Percentiles rank a stretch among this genome's conserved stretches.
These are phyloP conservation scores for Betula pendula DNA, from an alignment of 306 rosid species.

Conservation along the genomic window DNA sequence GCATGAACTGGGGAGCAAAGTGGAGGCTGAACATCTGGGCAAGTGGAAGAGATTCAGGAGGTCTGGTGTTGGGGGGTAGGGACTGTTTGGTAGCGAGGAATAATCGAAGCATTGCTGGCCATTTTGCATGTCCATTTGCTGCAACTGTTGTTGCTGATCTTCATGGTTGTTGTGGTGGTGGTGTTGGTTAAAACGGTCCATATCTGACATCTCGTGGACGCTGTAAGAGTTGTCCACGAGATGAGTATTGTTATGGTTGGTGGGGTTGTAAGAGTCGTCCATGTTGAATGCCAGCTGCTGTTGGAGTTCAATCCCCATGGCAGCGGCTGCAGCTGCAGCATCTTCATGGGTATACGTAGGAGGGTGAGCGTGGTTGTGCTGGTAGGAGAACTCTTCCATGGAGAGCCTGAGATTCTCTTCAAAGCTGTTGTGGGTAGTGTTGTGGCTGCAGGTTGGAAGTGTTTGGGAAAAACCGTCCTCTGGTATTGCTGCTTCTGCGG, in stretches of 20 bases:
- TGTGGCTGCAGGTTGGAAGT: conserved; percentile 5
- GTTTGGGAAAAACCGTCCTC: conserved; percentile 28
- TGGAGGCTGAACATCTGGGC: conserved; percentile 60
- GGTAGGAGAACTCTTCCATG: conserved; percentile 54
- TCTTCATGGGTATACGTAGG: conserved; percentile 24
- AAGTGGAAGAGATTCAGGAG: conserved; percentile 71
- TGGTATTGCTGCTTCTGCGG: conserved; percentile 9
- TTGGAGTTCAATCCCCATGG: conserved; percentile 48
- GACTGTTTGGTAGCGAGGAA: conserved; percentile 24
- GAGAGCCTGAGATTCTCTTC: conserved; percentile 51
- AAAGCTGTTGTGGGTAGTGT: conserved; percentile 26
- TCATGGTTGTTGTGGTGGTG: conserved; percentile 29
- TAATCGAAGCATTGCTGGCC: conserved; percentile 37
- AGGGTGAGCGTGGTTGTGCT: conserved; percentile 30
- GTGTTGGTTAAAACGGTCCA: conserved; percentile 33
- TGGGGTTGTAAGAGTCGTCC: conserved; percentile 33
- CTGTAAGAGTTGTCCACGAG: conserved; percentile 38
- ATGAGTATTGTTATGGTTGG: conserved; percentile 25
- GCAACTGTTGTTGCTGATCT: conserved; percentile 46
- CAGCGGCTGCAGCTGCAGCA: conserved; percentile 22
- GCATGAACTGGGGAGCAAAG: conserved; percentile 49
- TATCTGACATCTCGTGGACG: conserved; percentile 47
- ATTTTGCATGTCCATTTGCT: conserved; percentile 40
- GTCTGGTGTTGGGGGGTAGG: conserved; percentile 47
- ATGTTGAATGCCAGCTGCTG: conserved; percentile 43